Conservation (phyloP, 345 rosid species). For the Turnera subulata region DNA sequence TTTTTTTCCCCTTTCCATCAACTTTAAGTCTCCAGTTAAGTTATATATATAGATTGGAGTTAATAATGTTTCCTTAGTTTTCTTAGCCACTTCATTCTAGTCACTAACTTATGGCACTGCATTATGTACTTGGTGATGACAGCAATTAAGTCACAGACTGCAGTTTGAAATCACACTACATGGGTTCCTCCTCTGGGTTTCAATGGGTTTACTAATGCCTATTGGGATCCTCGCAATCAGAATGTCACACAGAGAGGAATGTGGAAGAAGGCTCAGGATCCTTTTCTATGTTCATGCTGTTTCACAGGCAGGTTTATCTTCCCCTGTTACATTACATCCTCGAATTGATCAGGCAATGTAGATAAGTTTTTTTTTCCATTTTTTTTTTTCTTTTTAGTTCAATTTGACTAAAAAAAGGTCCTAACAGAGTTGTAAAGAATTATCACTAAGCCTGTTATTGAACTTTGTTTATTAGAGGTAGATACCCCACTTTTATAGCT, state of each 20-base stretch:
- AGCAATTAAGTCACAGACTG: conserved; percentile 51
- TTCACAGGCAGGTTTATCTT: conserved; percentile 56
- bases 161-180: conserved; percentile 55
- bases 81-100: neutral
- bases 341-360: no score
- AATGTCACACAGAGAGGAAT: conserved; percentile 55
- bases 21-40: no score
- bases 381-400: neutral
- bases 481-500: conserved; percentile 11
- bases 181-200: conserved; percentile 81
- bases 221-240: conserved; percentile 65
- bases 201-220: conserved; percentile 85
- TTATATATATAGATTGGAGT: no score
- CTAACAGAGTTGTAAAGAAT: conserved; percentile 8
- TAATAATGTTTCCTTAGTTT: no score
- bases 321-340: neutral
- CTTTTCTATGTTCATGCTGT: conserved; percentile 60
- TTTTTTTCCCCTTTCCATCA: no score
- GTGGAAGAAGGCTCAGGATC: conserved; percentile 45
- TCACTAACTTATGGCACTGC: neutral
- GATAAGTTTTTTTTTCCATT: no score
- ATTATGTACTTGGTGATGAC: neutral
- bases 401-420: no score
- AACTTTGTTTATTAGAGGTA: neutral
- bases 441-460: conserved; percentile 12